A percentile compares a stretch with the other conserved stretches of the same genome.
These are phyloP conservation scores for Hypoxylon cercidicola DNA, from an alignment of 495 filamentous ascomycete genomes.

Conservation along the genomic window DNA sequence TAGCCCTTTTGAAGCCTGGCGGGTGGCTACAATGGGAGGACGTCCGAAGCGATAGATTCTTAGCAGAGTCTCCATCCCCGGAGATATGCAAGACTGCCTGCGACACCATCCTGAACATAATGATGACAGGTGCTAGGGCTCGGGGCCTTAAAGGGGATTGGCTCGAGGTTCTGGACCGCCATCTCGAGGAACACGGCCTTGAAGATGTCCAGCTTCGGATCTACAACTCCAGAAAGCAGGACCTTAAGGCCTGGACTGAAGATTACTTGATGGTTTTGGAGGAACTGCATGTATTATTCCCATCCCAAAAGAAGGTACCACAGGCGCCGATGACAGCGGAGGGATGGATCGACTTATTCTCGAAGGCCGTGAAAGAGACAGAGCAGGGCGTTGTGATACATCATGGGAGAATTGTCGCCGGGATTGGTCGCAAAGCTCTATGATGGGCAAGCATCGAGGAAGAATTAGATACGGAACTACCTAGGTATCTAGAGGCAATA, in stretches of 20 bases:
- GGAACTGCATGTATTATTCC: conserved; percentile 6
- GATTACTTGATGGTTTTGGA: conserved; percentile 14
- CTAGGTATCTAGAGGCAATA: too few relatives aligned
- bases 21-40: conserved; percentile 33
- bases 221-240: neutral
- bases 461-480: too few relatives aligned
- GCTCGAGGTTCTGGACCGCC: conserved; percentile 1
- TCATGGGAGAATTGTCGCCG: neutral
- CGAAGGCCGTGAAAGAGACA: conserved; percentile 4
- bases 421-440: neutral
- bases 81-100: conserved; percentile 1
- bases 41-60: neutral
- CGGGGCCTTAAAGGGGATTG: conserved; percentile 1
- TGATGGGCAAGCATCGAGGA: too few relatives aligned
- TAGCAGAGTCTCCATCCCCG: conserved; percentile 5
- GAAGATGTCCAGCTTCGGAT: neutral
- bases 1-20: conserved; percentile 30
- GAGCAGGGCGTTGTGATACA: conserved; percentile 3
- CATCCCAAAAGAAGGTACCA: neutral
- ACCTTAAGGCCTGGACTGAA: conserved; percentile 15
- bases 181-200: neutral
- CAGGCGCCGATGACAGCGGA: conserved; percentile 10
- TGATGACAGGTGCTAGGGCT: conserved; percentile 4
- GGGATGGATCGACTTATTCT: neutral
- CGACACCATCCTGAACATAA: neutral